Conservation (phyloP, 108 stramenopile species). For the Stephanodiscus minutulus region DNA sequence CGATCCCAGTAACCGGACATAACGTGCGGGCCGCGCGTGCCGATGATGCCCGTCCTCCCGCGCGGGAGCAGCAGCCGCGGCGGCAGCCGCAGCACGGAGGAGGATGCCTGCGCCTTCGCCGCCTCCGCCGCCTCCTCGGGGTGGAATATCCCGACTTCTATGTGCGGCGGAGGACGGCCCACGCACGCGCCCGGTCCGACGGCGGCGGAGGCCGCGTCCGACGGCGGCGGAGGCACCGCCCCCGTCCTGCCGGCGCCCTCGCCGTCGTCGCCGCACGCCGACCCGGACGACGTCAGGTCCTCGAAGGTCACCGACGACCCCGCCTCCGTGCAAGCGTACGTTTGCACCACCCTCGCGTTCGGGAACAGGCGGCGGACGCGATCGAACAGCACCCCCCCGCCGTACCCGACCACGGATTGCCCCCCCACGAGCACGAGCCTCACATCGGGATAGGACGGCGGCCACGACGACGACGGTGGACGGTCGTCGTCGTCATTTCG, state of each 20-base stretch:
- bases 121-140: not conserved
- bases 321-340: conserved; percentile 94
- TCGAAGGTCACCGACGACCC: conserved; percentile 90
- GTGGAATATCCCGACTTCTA: conserved; percentile 56
- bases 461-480: not conserved
- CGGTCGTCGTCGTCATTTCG: not conserved
- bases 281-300: conserved; percentile 28
- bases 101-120: not conserved
- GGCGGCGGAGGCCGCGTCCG: not conserved
- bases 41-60: conserved; percentile 72
- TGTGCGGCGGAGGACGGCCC: conserved; percentile 68
- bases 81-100: not conserved
- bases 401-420: conserved; percentile 54
- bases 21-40: conserved; percentile 82
- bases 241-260: not conserved
- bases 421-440: conserved; percentile 86
- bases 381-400: conserved; percentile 21
- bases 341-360: conserved; percentile 82
- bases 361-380: conserved; percentile 62
- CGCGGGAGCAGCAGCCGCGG: conserved; percentile 12
- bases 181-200: conserved; percentile 58
- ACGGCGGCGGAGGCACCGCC: not conserved
- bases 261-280: not conserved
- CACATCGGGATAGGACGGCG: conserved; percentile 39
- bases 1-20: conserved; percentile 93